These are phyloP conservation scores for Clausena lansium DNA, from an alignment of 345 rosid genomes.

Conservation along the genomic window DNA sequence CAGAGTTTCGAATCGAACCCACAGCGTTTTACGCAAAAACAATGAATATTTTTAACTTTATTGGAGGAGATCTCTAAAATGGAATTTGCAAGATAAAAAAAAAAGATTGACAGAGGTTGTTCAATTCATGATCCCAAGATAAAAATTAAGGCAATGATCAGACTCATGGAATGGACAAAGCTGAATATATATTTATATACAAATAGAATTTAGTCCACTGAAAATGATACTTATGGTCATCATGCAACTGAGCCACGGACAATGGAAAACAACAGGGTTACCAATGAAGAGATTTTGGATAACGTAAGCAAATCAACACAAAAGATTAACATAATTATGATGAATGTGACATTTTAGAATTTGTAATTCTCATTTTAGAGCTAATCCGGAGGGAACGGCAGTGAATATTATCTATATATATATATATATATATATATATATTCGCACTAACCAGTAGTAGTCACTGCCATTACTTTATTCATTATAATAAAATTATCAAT, in stretches of 20 bases:
- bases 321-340: slow-evolving; percentile 21
- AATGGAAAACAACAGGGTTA: slow-evolving; percentile 7
- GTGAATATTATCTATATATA: no score
- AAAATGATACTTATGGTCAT: slow-evolving; percentile 7
- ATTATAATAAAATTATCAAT: neutral
- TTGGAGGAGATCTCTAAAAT: no score
- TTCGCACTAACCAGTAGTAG: no score
- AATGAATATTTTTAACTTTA: rapidly evolving
- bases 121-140: no score
- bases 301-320: slow-evolving; percentile 20
- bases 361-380: neutral
- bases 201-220: neutral
- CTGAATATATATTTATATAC: neutral
- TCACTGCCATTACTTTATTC: neutral
- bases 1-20: no score
- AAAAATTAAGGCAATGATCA: no score
- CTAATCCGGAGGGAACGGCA: no score
- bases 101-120: no score
- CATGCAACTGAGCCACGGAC: slow-evolving; percentile 1
- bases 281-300: slow-evolving; percentile 13
- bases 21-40: no score
- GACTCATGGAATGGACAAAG: neutral
- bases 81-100: no score
- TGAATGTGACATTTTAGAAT: slow-evolving; percentile 16
- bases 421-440: no score